These are phyloP conservation scores for Zygosaccharomyces pseudorouxii DNA, from an alignment of 805 yeast genomes.

Conservation along the genomic window DNA sequence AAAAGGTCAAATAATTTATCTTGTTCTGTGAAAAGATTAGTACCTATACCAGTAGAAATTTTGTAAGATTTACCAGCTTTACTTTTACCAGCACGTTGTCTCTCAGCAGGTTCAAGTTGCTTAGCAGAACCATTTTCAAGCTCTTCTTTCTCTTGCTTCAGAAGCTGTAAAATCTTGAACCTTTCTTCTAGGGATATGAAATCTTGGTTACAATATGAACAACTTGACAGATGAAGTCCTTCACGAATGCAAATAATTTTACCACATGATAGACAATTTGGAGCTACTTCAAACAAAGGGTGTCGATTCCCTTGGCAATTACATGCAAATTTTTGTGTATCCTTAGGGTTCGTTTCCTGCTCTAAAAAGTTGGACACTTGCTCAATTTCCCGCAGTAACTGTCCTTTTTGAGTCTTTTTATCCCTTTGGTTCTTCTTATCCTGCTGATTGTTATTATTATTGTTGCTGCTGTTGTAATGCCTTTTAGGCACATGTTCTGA, in stretches of 20 bases:
- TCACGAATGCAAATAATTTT: conserved; percentile 86
- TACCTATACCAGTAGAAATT: conserved; percentile 57
- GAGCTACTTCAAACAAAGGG: conserved; percentile 83
- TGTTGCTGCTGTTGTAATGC: background rate
- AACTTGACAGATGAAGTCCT: conserved; percentile 71
- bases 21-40: conserved; percentile 62
- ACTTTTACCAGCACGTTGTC: conserved; percentile 19
- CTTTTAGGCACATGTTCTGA: background rate
- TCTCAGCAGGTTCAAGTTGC: conserved; percentile 20
- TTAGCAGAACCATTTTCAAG: conserved; percentile 28
- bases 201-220: conserved; percentile 73
- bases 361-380: conserved; percentile 55
- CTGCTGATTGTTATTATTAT: conserved; percentile 4
- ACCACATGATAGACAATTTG: conserved; percentile 93
- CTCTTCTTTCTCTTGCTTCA: conserved; percentile 50
- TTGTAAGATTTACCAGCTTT: conserved; percentile 43
- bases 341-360: conserved; percentile 24
- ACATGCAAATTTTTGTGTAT: conserved; percentile 42
- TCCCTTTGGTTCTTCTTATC: conserved; percentile 1
- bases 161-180: conserved; percentile 47
- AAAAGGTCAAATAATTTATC: conserved; percentile 57
- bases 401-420: conserved; percentile 41
- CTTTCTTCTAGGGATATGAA: conserved; percentile 62
- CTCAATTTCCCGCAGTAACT: conserved; percentile 60
- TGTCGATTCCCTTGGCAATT: conserved; percentile 85